These are phyloP conservation scores for Pseudogymnoascus sp. DNA, from an alignment of 2,329 filamentous ascomycete species.

Conservation along the genomic window DNA sequence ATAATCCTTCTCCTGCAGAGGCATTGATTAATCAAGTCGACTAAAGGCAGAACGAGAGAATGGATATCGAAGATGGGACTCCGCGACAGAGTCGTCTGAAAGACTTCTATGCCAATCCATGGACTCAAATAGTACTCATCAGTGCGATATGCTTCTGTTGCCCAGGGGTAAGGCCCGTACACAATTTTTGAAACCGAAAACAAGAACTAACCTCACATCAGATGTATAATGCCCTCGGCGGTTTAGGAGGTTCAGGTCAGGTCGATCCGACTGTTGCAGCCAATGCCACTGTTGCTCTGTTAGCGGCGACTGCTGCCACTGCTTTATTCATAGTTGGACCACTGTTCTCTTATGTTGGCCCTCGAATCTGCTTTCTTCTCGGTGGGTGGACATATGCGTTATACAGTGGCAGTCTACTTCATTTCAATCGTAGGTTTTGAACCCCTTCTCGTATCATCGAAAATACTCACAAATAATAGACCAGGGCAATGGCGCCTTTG, in stretches of 20 bases:
- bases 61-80: not conserved
- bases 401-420: conserved; percentile 36
- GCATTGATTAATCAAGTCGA: not conserved
- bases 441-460: not conserved
- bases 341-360: conserved; percentile 35
- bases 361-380: conserved; percentile 34
- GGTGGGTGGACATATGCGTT: conserved; percentile 39
- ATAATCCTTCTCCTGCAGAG: not conserved
- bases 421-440: conserved; percentile 31
- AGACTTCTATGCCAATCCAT: conserved; percentile 34
- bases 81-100: not conserved
- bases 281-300: conserved; percentile 37
- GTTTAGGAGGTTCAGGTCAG: conserved; percentile 38
- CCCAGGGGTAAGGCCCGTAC: conserved; percentile 31
- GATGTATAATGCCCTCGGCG: conserved; percentile 41
- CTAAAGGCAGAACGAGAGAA: not conserved
- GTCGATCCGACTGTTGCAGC: conserved; percentile 37
- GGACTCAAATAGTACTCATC: conserved; percentile 41
- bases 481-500: conserved; percentile 33
- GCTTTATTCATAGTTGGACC: conserved; percentile 37
- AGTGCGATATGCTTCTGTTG: conserved; percentile 42
- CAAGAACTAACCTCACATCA: conserved; percentile 13
- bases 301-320: conserved; percentile 35
- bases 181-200: not conserved
- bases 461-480: conserved; percentile 15